phyloP scores from a whole-genome alignment of 2,329 filamentous ascomycete genomes.

The Fusarium heterosporum region DNA sequence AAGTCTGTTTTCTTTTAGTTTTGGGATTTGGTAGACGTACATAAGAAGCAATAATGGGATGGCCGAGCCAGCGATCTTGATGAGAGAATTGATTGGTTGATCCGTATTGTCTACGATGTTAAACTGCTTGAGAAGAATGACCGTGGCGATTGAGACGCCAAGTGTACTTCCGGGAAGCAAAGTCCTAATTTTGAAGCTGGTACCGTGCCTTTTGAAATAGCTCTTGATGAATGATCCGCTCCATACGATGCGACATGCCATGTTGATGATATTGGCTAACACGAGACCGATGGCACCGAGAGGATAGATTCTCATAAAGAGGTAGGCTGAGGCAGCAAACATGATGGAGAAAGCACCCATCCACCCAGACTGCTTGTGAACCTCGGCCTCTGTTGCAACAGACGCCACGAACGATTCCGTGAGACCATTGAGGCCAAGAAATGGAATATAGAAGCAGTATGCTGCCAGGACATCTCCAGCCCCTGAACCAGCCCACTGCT shows the following conservation, averaged over 20 bases:
- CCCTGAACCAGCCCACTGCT: constrained; percentile 78
- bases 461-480: constrained; percentile 79
- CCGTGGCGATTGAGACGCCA: constrained; percentile 46
- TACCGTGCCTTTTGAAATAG: constrained; percentile 67
- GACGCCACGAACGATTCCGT: constrained; percentile 93
- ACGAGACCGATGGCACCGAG: constrained; percentile 86
- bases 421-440: constrained; percentile 91
- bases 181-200: constrained; percentile 44
- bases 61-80: constrained; percentile 63
- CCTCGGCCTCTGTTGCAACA: constrained; percentile 79
- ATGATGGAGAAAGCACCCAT: constrained; percentile 85
- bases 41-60: constrained; percentile 65
- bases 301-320: constrained; percentile 76
- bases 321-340: constrained; percentile 79
- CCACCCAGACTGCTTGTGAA: constrained; percentile 82
- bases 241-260: constrained; percentile 87
- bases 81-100: constrained; percentile 51
- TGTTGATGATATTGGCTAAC: constrained; percentile 88
- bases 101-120: constrained; percentile 41
- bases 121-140: constrained; percentile 45
- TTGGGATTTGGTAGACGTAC: constrained; percentile 62
- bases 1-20: constrained; percentile 15
- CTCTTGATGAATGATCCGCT: constrained; percentile 76
- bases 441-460: constrained; percentile 94
- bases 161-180: constrained; percentile 49